Percentiles rank a stretch among this genome's conserved stretches.
These are phyloP conservation scores for Aspergillus puulaauensis DNA, from an alignment of 2,329 filamentous ascomycete species.

Conservation along the genomic window DNA sequence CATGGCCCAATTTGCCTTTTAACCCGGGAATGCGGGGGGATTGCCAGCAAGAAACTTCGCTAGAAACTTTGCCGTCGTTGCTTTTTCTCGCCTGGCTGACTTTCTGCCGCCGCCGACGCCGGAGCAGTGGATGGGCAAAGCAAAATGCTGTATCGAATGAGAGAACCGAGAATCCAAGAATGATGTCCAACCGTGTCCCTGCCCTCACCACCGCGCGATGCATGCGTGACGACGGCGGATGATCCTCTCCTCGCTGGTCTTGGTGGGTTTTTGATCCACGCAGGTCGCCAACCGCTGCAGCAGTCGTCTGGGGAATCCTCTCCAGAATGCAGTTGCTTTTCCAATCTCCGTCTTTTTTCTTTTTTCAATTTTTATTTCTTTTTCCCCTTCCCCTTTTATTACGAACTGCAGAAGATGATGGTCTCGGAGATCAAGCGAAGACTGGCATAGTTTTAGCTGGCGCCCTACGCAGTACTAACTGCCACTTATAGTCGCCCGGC, in stretches of 20 bases:
- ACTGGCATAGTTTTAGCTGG: background rate
- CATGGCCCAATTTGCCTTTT: background rate
- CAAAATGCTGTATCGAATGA: slow-evolving; percentile 3
- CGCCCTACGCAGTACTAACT: background rate
- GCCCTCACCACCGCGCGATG: background rate
- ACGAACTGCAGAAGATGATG: slow-evolving; percentile 11
- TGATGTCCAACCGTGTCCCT: no score
- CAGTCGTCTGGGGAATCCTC: background rate
- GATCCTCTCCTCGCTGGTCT: slow-evolving; percentile 12
- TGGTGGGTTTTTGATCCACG: background rate
- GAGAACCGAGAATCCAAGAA: background rate
- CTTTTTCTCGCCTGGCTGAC: background rate
- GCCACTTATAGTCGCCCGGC: background rate
- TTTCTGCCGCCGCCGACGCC: slow-evolving; percentile 5
- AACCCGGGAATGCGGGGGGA: slow-evolving; percentile 1
- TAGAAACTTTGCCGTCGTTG: slow-evolving; percentile 1
- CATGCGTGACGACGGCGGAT: slow-evolving; percentile 13
- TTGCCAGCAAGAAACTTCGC: background rate
- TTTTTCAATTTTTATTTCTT: background rate
- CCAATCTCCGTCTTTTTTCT: background rate
- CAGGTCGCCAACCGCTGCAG: slow-evolving; percentile 10
- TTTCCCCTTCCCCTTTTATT: background rate
- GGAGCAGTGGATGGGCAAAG: slow-evolving; percentile 7
- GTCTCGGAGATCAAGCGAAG: no score
- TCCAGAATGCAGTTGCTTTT: slow-evolving; percentile 1